phyloP scores from a whole-genome alignment of 306 rosid species.

The Rosa multiflora region DNA sequence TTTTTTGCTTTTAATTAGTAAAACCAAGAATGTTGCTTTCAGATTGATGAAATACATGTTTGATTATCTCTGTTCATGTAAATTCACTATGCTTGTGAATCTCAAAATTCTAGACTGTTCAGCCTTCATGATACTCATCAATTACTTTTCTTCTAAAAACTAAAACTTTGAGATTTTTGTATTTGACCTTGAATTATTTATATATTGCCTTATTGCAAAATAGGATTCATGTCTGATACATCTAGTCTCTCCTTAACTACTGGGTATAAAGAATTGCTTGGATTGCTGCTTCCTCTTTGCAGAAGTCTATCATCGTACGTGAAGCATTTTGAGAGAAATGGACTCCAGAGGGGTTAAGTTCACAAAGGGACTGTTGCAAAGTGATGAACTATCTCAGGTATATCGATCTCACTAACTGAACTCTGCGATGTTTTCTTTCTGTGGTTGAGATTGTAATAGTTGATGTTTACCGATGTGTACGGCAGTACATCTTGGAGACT shows the following conservation, averaged over 20 bases:
- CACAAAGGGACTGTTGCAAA: conserved; percentile 34
- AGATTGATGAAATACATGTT: not conserved
- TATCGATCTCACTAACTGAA: not conserved
- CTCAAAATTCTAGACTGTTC: not conserved
- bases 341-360: not conserved
- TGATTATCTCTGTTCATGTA: not conserved
- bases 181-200: not conserved
- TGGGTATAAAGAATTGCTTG: not conserved
- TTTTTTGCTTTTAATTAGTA: too few species aligned
- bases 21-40: not conserved
- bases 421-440: not conserved
- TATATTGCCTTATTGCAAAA: not conserved
- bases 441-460: too few species aligned
- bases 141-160: not conserved
- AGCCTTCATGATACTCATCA: not conserved
- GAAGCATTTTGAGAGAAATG: conserved; percentile 30
- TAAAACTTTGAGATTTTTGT: not conserved
- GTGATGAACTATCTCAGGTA: conserved; percentile 34
- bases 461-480: not conserved
- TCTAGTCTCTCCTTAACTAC: not conserved
- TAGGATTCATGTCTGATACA: not conserved
- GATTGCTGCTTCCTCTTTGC: not conserved
- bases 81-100: not conserved
- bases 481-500: conserved; percentile 56
- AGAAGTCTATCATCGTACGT: not conserved